Conservation (phyloP, 306 rosid species). For the Rosa lucieae region DNA sequence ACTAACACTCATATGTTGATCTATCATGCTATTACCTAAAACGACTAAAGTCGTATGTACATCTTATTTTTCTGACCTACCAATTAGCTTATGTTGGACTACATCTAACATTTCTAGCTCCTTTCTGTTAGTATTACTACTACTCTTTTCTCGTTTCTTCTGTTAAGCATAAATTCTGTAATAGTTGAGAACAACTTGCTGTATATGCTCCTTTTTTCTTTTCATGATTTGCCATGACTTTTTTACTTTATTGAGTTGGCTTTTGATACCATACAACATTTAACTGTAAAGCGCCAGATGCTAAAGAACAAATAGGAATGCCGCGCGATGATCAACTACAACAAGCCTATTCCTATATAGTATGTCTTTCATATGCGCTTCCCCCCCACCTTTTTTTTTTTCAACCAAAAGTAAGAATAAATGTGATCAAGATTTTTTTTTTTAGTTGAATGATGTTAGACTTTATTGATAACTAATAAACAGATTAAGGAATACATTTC, state of each 20-base stretch:
- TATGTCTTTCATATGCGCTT: no score
- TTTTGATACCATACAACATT: neutral
- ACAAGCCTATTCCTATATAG: no score
- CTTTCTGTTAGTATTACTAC: neutral
- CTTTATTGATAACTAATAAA: no score
- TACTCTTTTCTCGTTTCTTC: neutral
- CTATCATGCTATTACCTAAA: no score
- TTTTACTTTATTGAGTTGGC: neutral
- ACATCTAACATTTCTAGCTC: neutral
- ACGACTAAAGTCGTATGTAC: no score
- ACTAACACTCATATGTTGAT: no score
- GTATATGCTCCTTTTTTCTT: neutral
- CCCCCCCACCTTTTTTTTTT: no score
- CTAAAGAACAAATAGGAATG: slow-evolving; percentile 1
- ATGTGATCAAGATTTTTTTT: no score
- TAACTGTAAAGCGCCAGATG: neutral
- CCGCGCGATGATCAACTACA: neutral
- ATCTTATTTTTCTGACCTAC: neutral
- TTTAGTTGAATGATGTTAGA: no score
- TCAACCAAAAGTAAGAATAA: no score
- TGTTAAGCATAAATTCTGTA: neutral
- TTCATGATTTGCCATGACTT: neutral
- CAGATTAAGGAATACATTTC: no score
- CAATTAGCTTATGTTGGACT: neutral
- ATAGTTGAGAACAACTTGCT: neutral